Evolutionary conservation across 2,329 filamentous ascomycete genomes (phyloP).

Genomic region (Penicillium sp.): DNA sequence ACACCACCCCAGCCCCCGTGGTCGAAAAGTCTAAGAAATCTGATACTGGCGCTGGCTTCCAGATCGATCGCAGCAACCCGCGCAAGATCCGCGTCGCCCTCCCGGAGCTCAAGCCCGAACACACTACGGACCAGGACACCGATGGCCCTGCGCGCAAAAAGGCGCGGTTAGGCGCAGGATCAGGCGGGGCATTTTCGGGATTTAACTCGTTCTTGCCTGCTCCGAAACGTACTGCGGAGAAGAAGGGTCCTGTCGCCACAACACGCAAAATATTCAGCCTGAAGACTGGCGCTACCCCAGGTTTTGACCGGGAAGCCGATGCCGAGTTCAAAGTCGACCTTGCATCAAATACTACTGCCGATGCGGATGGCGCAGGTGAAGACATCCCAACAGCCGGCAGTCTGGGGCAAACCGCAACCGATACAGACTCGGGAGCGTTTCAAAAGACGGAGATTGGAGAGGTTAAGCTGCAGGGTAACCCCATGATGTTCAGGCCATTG

Average conservation of each 20-base stretch:
- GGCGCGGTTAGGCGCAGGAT: constrained; percentile 60
- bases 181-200: constrained; percentile 69
- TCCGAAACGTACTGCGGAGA: constrained; percentile 61
- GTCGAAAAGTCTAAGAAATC: constrained; percentile 16
- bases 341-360: constrained; percentile 17
- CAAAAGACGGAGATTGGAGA: constrained; percentile 28
- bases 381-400: constrained; percentile 30
- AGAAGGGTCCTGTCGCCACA: constrained; percentile 37
- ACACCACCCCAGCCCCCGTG: constrained; percentile 26
- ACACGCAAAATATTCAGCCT: constrained; percentile 65
- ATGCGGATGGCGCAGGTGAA: constrained; percentile 34
- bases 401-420: constrained; percentile 5
- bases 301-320: constrained; percentile 68
- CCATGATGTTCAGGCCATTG: constrained; percentile 84
- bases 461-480: constrained; percentile 66
- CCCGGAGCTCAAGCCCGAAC: constrained; percentile 53
- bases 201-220: constrained; percentile 87
- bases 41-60: constrained; percentile 64
- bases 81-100: constrained; percentile 83
- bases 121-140: constrained; percentile 35
- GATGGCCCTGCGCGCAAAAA: constrained; percentile 70
- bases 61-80: constrained; percentile 77
- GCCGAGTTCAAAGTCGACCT: constrained; percentile 35
- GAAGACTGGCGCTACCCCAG: constrained; percentile 80
- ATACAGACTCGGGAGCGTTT: constrained; percentile 7